Evolutionary conservation across 176 grass and related monocot genomes (phyloP).

Genomic region (Raddia guianensis): DNA sequence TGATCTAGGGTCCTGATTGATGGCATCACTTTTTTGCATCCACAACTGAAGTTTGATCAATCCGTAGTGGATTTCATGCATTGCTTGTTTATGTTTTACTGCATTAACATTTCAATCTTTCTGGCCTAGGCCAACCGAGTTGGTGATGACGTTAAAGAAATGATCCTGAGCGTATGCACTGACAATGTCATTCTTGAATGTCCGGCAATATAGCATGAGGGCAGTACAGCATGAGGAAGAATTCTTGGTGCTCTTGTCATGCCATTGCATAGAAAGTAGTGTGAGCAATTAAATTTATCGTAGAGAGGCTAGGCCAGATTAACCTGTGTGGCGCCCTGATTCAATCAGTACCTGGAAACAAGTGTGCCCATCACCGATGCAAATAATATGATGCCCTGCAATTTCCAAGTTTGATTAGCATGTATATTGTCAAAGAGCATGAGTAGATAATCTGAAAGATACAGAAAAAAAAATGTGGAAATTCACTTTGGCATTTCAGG

Average conservation of each 20-base stretch:
- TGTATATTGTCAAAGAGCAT: not conserved
- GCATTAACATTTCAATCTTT: no score
- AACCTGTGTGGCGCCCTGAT: constrained; percentile 75
- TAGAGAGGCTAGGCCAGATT: not conserved
- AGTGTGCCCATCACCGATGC: constrained; percentile 92
- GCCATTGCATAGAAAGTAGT: not conserved
- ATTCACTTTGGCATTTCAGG: not conserved
- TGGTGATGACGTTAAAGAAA: constrained; percentile 96
- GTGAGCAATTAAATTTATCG: not conserved
- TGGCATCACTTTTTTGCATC: constrained; percentile 33
- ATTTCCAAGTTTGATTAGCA: not conserved
- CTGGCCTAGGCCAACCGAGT: constrained; percentile 68
- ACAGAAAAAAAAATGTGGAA: not conserved
- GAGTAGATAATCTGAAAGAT: not conserved
- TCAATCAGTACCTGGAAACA: constrained; percentile 83
- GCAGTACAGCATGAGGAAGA: constrained; percentile 55
- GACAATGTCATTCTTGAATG: constrained; percentile 92
- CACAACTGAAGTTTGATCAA: no score
- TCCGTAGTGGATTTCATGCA: no score
- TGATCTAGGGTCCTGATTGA: constrained; percentile 38
- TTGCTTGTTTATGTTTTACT: no score
- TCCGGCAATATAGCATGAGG: constrained; percentile 68
- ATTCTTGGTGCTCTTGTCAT: constrained; percentile 59
- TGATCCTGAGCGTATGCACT: constrained; percentile 88
- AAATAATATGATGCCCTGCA: constrained; percentile 88